Percentiles rank a stretch among this genome's conserved stretches.
Evolutionary conservation across 2,329 filamentous ascomycete species (phyloP).

Genomic region (Fusarium sublunatum): DNA sequence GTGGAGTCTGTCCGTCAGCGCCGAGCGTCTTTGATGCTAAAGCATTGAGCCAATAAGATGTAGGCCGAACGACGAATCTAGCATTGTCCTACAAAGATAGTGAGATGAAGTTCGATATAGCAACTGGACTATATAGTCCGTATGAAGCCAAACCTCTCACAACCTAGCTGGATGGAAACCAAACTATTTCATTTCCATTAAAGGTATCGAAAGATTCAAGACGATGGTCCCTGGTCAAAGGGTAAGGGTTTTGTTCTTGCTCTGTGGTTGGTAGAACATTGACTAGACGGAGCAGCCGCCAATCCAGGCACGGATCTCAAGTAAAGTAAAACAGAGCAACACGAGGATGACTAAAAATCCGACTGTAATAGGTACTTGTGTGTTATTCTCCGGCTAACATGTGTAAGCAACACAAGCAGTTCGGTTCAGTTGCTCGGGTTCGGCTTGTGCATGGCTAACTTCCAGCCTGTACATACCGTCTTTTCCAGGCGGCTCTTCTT

Average conservation of each 20-base stretch:
- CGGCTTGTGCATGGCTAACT: slow-evolving; percentile 1
- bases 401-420: too few relatives aligned
- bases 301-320: slow-evolving; percentile 29
- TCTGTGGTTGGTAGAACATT: not conserved
- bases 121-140: too few relatives aligned
- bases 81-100: slow-evolving; percentile 4
- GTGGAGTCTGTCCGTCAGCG: slow-evolving; percentile 20
- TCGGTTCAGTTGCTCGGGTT: not conserved
- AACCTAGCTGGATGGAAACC: too few relatives aligned
- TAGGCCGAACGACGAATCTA: slow-evolving; percentile 22
- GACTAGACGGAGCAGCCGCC: slow-evolving; percentile 64
- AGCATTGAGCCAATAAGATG: slow-evolving; percentile 38
- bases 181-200: slow-evolving; percentile 26
- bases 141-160: too few relatives aligned
- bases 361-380: not conserved
- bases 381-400: too few relatives aligned
- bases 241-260: slow-evolving; percentile 54
- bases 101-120: too few relatives aligned
- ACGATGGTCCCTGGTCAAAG: slow-evolving; percentile 66
- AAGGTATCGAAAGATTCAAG: slow-evolving; percentile 61
- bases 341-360: not conserved
- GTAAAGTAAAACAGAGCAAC: not conserved
- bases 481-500: slow-evolving; percentile 15
- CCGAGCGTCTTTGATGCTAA: slow-evolving; percentile 40
- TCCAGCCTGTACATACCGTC: slow-evolving; percentile 5